phyloP scores from a whole-genome alignment of 306 rosid genomes.

The Argentina anserina region DNA sequence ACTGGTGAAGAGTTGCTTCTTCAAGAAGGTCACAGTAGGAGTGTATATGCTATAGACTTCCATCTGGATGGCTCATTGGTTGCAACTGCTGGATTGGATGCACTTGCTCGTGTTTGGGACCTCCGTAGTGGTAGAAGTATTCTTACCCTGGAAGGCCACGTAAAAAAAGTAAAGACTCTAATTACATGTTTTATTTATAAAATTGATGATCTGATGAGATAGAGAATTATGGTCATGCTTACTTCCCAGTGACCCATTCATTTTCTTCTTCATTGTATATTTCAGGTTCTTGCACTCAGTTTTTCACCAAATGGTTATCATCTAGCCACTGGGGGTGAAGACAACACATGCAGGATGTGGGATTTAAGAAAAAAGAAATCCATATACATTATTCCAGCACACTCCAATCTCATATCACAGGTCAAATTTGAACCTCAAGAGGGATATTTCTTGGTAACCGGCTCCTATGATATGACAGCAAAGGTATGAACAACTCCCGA shows the following conservation, averaged over 20 bases:
- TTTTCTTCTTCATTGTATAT: not conserved
- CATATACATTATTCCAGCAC: constrained; percentile 82
- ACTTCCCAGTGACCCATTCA: not conserved
- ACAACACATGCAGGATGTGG: constrained; percentile 90
- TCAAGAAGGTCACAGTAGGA: constrained; percentile 96
- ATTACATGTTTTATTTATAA: not conserved
- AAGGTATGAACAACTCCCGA: constrained; percentile 49
- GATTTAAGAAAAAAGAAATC: constrained; percentile 92
- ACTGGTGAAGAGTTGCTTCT: constrained; percentile 89
- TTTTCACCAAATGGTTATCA: constrained; percentile 90
- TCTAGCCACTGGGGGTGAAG: constrained; percentile 90
- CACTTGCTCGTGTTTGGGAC: constrained; percentile 93
- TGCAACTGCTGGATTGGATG: constrained; percentile 88
- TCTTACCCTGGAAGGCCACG: constrained; percentile 95
- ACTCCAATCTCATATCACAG: constrained; percentile 83
- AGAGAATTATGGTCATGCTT: not conserved
- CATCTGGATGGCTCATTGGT: constrained; percentile 88
- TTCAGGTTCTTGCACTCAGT: constrained; percentile 77
- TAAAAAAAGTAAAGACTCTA: constrained; percentile 63
- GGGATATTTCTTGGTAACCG: constrained; percentile 93
- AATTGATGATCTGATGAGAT: not conserved
- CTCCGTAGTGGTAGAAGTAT: constrained; percentile 90
- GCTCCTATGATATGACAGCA: constrained; percentile 88
- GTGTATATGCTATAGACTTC: constrained; percentile 74
- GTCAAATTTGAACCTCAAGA: constrained; percentile 93